Conservation (phyloP, 108 stramenopile species). For the Nannochloropsis granulata region DNA sequence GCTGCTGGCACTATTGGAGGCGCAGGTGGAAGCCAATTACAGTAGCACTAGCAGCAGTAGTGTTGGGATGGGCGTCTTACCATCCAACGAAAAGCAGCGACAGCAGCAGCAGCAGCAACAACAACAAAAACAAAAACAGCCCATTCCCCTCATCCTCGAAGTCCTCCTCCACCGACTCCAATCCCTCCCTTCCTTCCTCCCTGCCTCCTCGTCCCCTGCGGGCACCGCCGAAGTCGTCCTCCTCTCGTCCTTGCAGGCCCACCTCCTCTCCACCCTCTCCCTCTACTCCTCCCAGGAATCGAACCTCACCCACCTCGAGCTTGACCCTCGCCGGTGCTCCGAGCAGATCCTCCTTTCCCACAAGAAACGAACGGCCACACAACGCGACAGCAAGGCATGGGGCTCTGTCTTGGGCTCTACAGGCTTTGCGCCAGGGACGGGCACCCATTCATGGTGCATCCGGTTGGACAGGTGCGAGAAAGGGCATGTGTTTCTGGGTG, state of each 20-base stretch:
- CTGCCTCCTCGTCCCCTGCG: not conserved
- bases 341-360: not conserved
- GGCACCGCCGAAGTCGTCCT: not conserved
- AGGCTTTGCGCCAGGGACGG: conserved; percentile 21
- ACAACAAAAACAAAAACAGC: not conserved
- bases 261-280: not conserved
- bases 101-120: not conserved
- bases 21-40: not conserved
- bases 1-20: not conserved
- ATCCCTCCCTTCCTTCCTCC: not conserved
- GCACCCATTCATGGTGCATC: conserved; percentile 27
- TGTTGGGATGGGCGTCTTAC: not conserved
- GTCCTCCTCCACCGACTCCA: not conserved
- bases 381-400: conserved; percentile 6
- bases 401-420: conserved; percentile 18
- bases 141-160: not conserved
- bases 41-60: not conserved
- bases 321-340: not conserved
- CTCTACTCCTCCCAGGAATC: not conserved
- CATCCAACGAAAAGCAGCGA: not conserved
- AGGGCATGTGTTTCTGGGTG: conserved; percentile 42
- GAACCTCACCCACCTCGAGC: not conserved
- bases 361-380: not conserved
- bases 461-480: conserved; percentile 37
- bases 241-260: not conserved